phyloP scores from a whole-genome alignment of 2,329 filamentous ascomycete genomes.

The Calonectria pauciramosa region DNA sequence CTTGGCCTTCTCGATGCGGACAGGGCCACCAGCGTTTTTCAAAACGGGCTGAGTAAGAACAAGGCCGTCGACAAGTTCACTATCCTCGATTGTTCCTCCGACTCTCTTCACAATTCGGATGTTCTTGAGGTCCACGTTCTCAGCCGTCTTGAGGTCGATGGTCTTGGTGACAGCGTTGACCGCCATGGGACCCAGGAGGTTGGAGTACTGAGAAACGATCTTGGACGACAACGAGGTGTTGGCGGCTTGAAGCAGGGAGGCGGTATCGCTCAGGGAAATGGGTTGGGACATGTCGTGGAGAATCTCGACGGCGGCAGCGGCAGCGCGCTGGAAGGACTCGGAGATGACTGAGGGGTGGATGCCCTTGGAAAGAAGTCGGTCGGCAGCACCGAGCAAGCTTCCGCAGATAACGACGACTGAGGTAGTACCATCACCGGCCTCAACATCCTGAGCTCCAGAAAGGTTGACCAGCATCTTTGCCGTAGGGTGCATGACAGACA shows the following conservation, averaged over 20 bases:
- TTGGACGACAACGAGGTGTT: slow-evolving; percentile 98
- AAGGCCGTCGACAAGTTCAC: slow-evolving; percentile 94
- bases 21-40: slow-evolving; percentile 92
- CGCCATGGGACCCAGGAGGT: slow-evolving; percentile 95
- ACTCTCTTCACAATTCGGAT: slow-evolving; percentile 98
- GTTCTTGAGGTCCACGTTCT: slow-evolving; percentile 97
- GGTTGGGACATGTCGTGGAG: slow-evolving; percentile 97
- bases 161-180: slow-evolving; percentile 96
- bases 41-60: slow-evolving; percentile 93
- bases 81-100: slow-evolving; percentile 97
- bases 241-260: slow-evolving; percentile 93
- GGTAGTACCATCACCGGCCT: slow-evolving; percentile 97
- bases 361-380: slow-evolving; percentile 90
- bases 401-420: slow-evolving; percentile 98
- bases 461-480: slow-evolving; percentile 99
- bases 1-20: slow-evolving; percentile 95
- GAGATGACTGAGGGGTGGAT: slow-evolving; percentile 99
- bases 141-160: slow-evolving; percentile 94
- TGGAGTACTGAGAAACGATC: slow-evolving; percentile 98
- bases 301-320: slow-evolving; percentile 87
- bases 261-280: slow-evolving; percentile 88
- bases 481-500: slow-evolving; percentile 99
- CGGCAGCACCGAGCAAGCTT: slow-evolving; percentile 92
- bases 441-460: slow-evolving; percentile 96
- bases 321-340: slow-evolving; percentile 96